These are phyloP conservation scores for Wickerhamiella cacticola DNA, from an alignment of 805 yeast genomes.

Conservation along the genomic window DNA sequence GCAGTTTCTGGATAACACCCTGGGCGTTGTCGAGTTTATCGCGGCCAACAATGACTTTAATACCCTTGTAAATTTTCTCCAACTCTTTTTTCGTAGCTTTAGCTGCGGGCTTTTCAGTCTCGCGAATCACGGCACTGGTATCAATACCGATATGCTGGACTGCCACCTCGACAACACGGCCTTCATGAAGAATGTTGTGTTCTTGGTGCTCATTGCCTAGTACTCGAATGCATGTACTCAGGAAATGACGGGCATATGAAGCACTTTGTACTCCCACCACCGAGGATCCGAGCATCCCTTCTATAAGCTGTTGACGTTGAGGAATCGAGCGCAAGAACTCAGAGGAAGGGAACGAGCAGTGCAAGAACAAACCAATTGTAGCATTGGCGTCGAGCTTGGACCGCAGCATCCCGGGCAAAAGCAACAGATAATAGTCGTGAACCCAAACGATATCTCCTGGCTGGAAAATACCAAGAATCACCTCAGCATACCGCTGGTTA, in stretches of 20 bases:
- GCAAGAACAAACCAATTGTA: constrained; percentile 65
- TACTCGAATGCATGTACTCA: constrained; percentile 78
- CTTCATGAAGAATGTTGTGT: constrained; percentile 53
- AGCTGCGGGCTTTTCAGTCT: constrained; percentile 37
- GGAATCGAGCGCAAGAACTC: constrained; percentile 88
- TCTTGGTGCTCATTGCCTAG: constrained; percentile 55
- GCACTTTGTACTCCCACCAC: constrained; percentile 76
- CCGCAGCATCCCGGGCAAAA: constrained; percentile 72
- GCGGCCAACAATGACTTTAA: constrained; percentile 79
- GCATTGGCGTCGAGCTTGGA: constrained; percentile 58
- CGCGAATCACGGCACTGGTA: constrained; percentile 51
- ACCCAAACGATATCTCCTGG: constrained; percentile 91
- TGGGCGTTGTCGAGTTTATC: constrained; percentile 85
- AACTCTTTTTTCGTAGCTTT: constrained; percentile 50
- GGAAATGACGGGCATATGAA: constrained; percentile 80
- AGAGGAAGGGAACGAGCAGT: constrained; percentile 88
- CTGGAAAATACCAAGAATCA: constrained; percentile 55
- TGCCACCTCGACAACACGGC: constrained; percentile 59
- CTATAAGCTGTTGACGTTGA: constrained; percentile 67
- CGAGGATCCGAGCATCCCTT: constrained; percentile 86
- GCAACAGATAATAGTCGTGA: constrained; percentile 75
- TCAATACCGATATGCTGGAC: constrained; percentile 87
- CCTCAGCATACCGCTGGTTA: constrained; percentile 81
- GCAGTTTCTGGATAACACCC: constrained; percentile 85
- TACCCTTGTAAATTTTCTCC: constrained; percentile 33